Evolutionary conservation across 169 alveolate species (phyloP).

Genomic region (Cryptosporidium tyzzeri): DNA sequence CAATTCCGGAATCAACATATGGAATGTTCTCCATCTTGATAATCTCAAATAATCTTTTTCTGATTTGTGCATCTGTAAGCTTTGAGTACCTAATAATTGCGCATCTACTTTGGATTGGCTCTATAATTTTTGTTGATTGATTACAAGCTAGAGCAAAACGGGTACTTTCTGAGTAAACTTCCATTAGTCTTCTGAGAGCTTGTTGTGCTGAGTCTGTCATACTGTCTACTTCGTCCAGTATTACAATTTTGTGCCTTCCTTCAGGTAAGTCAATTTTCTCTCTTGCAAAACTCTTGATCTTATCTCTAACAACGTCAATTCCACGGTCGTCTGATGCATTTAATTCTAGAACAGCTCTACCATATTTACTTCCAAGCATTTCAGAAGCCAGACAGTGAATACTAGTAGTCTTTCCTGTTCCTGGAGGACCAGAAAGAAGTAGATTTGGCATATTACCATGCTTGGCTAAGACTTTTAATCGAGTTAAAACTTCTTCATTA

Average conservation of each 20-base stretch:
- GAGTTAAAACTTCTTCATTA: constrained; percentile 91
- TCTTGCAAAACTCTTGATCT: constrained; percentile 96
- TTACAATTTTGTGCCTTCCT: constrained; percentile 96
- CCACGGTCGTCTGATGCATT: constrained; percentile 99
- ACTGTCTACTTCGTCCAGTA: constrained; percentile 99
- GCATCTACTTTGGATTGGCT: constrained; percentile 99
- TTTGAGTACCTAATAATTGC: constrained; percentile 96
- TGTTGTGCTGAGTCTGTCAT: constrained; percentile 99
- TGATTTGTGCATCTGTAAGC: constrained; percentile 93
- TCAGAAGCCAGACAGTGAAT: constrained; percentile 97
- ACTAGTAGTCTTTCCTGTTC: constrained; percentile 99
- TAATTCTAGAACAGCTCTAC: constrained; percentile 95
- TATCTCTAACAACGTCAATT: constrained; percentile 98
- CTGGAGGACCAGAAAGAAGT: constrained; percentile 99
- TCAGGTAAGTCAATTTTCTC: constrained; percentile 93
- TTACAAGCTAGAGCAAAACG: constrained; percentile 99
- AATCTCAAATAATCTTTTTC: constrained; percentile 89
- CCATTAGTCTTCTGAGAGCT: constrained; percentile 98
- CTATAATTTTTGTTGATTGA: constrained; percentile 97
- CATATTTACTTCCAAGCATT: constrained; percentile 90
- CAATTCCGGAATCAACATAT: constrained; percentile 91
- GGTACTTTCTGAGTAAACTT: constrained; percentile 96
- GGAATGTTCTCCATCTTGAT: constrained; percentile 85
- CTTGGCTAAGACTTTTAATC: constrained; percentile 92
- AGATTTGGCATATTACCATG: constrained; percentile 98